Evolutionary conservation across 2,329 filamentous ascomycete species (phyloP), one percentile per base, ranked within the genome.

Genomic region (Chaetomiaceae sp.): DNA sequence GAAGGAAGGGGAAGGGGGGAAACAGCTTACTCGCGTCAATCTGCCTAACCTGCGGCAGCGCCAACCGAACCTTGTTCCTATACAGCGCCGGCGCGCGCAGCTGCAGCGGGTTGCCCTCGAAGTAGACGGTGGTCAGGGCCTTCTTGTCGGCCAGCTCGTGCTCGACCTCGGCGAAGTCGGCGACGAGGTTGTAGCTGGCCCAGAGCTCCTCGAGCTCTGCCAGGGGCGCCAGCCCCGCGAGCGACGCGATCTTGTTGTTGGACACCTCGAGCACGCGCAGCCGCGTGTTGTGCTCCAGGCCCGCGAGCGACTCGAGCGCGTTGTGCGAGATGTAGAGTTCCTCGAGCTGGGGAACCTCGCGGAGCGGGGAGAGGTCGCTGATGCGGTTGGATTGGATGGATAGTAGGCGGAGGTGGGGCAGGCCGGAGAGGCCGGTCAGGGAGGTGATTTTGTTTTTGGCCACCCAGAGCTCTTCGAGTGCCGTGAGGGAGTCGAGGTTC

Each of bases 281-380:
- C 40, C 82, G 80, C 3, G 72, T 67, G 63, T 85, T 85, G 52
- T 72, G 66, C 61, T 86, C 81, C 3, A 97, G 75, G 0, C 90
- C 90, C 2, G 82, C 78, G 10, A 97, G 77, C 1, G 83, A 81
- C 16, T 83, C 84, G 41, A 99, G 77, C n/a, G 86, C 82, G 67
- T 99, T 99, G 75, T 99, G 89, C 5, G 90, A 95, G 59, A 97
- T 86, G 70, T 99, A 96, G 12, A 99, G 78, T 69, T 99, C 93
- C 69, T 96, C 89, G 0, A 99, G 83, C 44, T 82, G 81, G 4
- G 81, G 77, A 1, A 92, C 81, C 9, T 81, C 74, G n/a, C 79
- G 78, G 16, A 99, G 79, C 3, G 89, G 89, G 10, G 82, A 76
- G 14, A 99, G 79, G 57, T 83, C 79, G 51, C 82, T 85, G 59